phyloP scores from a whole-genome alignment of 768 basidiomycete genomes.

The Cantharellus cinnabarinus region DNA sequence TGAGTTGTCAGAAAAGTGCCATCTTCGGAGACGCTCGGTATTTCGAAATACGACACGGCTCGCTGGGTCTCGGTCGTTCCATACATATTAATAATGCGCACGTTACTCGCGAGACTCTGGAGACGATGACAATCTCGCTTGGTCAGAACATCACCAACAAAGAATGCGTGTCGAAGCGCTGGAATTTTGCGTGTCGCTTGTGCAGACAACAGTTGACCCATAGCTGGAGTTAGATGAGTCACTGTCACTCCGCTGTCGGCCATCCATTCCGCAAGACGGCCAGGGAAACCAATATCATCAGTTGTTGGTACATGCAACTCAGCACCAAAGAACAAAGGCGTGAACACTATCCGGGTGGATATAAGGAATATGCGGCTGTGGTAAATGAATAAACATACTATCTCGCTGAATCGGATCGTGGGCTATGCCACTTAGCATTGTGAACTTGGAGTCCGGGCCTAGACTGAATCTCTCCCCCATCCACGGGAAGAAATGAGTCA shows the following conservation, averaged over 20 bases:
- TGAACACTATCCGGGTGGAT: slow-evolving; percentile 53
- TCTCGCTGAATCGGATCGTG: slow-evolving; percentile 98
- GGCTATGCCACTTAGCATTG: slow-evolving; percentile 97
- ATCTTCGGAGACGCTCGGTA: slow-evolving; percentile 67
- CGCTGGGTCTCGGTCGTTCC: slow-evolving; percentile 98
- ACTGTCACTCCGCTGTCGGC: slow-evolving; percentile 72
- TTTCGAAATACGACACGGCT: slow-evolving; percentile 90
- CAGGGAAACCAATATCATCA: slow-evolving; percentile 93
- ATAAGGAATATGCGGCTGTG: not conserved
- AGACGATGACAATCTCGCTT: slow-evolving; percentile 93
- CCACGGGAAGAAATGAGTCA: slow-evolving; percentile 99
- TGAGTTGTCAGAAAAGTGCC: slow-evolving; percentile 80
- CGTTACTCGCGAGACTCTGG: slow-evolving; percentile 80
- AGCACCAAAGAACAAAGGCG: slow-evolving; percentile 93
- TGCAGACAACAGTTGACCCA: slow-evolving; percentile 95
- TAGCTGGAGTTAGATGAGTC: slow-evolving; percentile 96
- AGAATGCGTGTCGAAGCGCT: slow-evolving; percentile 77
- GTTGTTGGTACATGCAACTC: slow-evolving; percentile 87
- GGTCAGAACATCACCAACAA: slow-evolving; percentile 96
- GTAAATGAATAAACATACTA: slow-evolving; percentile 35
- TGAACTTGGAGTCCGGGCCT: slow-evolving; percentile 59
- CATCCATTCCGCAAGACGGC: slow-evolving; percentile 97
- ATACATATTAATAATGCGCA: slow-evolving; percentile 97
- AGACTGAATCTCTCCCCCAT: slow-evolving; percentile 81
- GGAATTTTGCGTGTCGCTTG: slow-evolving; percentile 68